A percentile compares a stretch with the other conserved stretches of the same genome.
phyloP scores from a whole-genome alignment of 139 green algal genomes.

The Bryopsis sp. region DNA sequence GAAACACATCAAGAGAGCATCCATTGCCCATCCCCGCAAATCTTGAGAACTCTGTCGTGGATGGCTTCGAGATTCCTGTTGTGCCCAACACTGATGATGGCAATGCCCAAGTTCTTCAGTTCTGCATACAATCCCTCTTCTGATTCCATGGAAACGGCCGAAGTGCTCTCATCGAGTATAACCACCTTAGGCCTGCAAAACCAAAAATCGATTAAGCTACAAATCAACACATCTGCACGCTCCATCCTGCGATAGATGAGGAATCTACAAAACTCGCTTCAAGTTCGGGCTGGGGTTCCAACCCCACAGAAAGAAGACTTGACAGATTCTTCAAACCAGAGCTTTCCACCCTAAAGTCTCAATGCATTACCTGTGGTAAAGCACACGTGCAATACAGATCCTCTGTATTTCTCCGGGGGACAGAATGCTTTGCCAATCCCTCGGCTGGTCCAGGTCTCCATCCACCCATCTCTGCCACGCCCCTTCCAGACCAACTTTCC shows the following conservation, averaged over 20 bases:
- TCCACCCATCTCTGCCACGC: neutral
- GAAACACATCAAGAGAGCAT: too few species aligned
- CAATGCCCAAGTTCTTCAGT: neutral
- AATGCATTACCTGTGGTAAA: neutral
- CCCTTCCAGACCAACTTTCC: neutral
- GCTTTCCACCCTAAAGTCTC: too few species aligned
- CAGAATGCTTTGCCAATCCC: neutral
- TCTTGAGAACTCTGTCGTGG: conserved; percentile 2
- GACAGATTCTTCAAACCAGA: too few species aligned
- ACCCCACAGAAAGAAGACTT: too few species aligned
- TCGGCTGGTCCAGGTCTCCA: neutral
- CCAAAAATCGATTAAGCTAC: neutral
- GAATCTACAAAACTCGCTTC: too few species aligned
- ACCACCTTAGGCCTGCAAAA: neutral
- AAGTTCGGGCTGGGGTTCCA: too few species aligned
- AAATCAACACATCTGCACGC: too few species aligned
- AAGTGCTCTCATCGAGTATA: conserved; percentile 4
- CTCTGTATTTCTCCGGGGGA: conserved; percentile 7
- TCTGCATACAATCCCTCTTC: conserved; percentile 3
- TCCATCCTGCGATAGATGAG: too few species aligned
- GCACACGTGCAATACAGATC: neutral
- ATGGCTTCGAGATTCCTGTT: neutral
- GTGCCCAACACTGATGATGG: conserved; percentile 8
- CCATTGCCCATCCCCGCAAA: conserved; percentile 3
- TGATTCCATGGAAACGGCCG: neutral